Conservation (phyloP, 192 early-diverging fungal genomes). For the Coemansia reversa region DNA sequence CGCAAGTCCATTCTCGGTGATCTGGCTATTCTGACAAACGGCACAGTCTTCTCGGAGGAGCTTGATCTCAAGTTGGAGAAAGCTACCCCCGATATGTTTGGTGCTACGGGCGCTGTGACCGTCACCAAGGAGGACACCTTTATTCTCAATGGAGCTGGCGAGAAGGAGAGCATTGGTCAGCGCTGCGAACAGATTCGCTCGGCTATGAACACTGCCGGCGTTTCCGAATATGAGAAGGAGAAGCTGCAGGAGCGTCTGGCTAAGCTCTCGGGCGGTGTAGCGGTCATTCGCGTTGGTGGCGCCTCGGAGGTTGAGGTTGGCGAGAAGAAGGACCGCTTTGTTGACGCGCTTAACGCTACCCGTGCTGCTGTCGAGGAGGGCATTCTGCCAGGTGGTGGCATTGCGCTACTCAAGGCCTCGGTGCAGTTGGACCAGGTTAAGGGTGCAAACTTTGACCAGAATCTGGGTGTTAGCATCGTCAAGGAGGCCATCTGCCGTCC, state of each 20-base stretch:
- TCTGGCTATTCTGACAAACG: conserved; percentile 94
- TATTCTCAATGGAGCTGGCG: conserved; percentile 92
- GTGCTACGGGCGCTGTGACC: conserved; percentile 81
- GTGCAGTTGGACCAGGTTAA: conserved; percentile 78
- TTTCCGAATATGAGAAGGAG: conserved; percentile 98
- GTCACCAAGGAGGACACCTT: conserved; percentile 99
- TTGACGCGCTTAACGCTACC: conserved; percentile 97
- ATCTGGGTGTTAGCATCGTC: conserved; percentile 96
- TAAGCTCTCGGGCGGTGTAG: conserved; percentile 97
- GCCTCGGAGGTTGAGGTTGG: conserved; percentile 98
- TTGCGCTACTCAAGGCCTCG: conserved; percentile 92
- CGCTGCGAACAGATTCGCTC: conserved; percentile 98
- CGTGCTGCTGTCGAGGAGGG: conserved; percentile 99
- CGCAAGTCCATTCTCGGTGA: conserved; percentile 98
- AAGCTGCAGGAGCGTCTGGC: conserved; percentile 99
- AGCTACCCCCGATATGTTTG: conserved; percentile 86
- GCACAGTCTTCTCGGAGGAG: conserved; percentile 96
- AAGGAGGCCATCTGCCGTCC: conserved; percentile 92
- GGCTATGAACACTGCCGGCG: conserved; percentile 73
- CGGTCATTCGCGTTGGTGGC: conserved; percentile 99
- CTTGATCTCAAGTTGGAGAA: conserved; percentile 96
- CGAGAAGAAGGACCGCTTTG: conserved; percentile 99
- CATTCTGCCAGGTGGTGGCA: conserved; percentile 98
- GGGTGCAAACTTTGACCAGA: conserved; percentile 99
- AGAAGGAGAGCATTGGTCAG: conserved; percentile 85